Conservation (phyloP, 1,284 basidiomycete species). For the Puccinia horiana region DNA sequence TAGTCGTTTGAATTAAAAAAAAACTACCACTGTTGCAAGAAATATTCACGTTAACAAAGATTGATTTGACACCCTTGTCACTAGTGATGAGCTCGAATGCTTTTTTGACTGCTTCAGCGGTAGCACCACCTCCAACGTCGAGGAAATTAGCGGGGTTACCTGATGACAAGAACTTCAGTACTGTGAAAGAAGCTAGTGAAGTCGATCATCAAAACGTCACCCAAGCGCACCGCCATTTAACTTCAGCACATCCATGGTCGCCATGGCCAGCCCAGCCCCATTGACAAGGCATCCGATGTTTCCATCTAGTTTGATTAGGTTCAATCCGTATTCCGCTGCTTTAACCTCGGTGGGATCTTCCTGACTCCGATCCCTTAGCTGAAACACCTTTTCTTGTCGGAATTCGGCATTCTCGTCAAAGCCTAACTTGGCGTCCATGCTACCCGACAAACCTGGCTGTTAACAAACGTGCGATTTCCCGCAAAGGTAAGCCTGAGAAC, state of each 20-base stretch:
- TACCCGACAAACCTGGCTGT: conserved; percentile 57
- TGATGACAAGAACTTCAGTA: conserved; percentile 5
- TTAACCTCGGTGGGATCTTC: conserved; percentile 95
- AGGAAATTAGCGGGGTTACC: conserved; percentile 93
- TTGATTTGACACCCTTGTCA: conserved; percentile 91
- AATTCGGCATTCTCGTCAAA: conserved; percentile 99
- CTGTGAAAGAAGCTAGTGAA: not conserved
- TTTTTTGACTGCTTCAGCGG: conserved; percentile 97
- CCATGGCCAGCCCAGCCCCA: conserved; percentile 98
- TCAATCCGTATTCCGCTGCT: conserved; percentile 75
- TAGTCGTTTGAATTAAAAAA: too few species aligned
- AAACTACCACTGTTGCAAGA: not conserved
- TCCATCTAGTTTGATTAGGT: conserved; percentile 99
- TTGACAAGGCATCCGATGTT: conserved; percentile 98
- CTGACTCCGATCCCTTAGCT: conserved; percentile 85
- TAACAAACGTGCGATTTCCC: conserved; percentile 27
- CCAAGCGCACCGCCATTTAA: conserved; percentile 73
- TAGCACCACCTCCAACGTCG: conserved; percentile 96
- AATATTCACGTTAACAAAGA: conserved; percentile 80
- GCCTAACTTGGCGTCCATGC: conserved; percentile 99
- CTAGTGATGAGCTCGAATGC: conserved; percentile 92
- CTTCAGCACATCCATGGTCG: conserved; percentile 98
- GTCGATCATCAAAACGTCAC: conserved; percentile 45
- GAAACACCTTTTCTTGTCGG: conserved; percentile 88
- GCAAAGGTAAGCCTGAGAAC: not conserved